Conservation (phyloP, 371 early-diverging fungal genomes). For the Basidiobolus meristosporus region DNA sequence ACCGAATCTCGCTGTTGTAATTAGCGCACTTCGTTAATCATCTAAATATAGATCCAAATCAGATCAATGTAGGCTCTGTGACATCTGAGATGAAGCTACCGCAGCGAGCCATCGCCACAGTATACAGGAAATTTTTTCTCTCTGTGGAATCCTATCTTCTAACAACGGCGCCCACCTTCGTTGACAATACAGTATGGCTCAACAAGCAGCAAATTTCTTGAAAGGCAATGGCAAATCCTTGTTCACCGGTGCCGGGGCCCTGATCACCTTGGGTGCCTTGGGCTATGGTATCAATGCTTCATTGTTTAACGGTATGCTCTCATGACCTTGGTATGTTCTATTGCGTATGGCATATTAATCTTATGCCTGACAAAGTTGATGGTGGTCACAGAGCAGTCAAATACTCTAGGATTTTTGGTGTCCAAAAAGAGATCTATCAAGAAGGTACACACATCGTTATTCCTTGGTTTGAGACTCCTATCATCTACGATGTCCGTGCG, state of each 20-base stretch:
- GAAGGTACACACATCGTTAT: conserved; percentile 96
- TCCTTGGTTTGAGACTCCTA: conserved; percentile 94
- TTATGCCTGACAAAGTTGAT: conserved; percentile 33
- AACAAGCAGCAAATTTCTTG: not conserved
- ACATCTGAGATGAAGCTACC: no score
- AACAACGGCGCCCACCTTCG: no score
- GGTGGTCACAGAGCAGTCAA: conserved; percentile 97
- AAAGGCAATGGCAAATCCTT: conserved; percentile 27
- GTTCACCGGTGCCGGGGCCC: conserved; percentile 37
- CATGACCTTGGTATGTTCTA: not conserved
- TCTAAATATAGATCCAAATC: no score
- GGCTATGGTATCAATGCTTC: conserved; percentile 51
- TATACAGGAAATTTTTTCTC: no score
- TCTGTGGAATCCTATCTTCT: no score
- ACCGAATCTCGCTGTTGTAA: no score
- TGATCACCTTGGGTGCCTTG: conserved; percentile 42
- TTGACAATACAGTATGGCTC: no score
- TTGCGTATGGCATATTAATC: not conserved
- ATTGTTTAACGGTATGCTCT: conserved; percentile 56
- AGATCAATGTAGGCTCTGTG: no score
- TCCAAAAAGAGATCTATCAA: conserved; percentile 56
- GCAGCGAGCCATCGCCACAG: no score
- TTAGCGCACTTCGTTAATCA: no score
- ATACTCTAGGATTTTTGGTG: conserved; percentile 90
- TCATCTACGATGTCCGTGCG: conserved; percentile 93